Evolutionary conservation across 2,329 filamentous ascomycete genomes (phyloP).

Genomic region (Cladophialophora yegresii): DNA sequence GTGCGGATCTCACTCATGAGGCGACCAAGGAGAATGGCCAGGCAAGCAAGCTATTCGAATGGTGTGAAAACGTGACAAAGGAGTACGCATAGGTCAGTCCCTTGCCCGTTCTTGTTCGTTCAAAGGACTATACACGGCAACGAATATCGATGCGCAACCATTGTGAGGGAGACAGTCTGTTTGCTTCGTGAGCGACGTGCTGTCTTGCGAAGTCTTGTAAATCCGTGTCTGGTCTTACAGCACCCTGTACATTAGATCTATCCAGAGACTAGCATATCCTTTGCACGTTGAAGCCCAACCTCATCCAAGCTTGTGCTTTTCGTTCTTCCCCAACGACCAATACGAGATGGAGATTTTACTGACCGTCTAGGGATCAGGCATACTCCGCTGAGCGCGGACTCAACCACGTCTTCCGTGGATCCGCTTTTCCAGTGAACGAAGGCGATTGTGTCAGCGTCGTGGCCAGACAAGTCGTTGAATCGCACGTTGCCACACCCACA

Average conservation of each 20-base stretch:
- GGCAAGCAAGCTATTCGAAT: slow-evolving; percentile 26
- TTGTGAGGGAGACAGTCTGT: background rate
- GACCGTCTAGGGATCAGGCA: background rate
- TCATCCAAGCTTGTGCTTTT: background rate
- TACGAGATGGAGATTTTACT: background rate
- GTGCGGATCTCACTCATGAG: slow-evolving; percentile 18
- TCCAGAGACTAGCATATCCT: background rate
- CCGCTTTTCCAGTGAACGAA: too few relatives aligned
- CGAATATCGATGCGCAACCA: background rate
- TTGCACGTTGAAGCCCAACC: background rate
- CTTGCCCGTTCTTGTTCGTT: background rate
- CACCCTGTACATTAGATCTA: background rate
- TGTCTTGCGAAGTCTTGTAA: background rate
- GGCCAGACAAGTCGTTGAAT: background rate
- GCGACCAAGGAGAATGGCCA: slow-evolving; percentile 19
- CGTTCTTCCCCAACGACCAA: too few relatives aligned
- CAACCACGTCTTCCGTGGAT: background rate
- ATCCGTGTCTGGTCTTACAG: background rate
- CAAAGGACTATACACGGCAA: background rate
- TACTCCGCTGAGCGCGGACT: background rate
- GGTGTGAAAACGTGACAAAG: slow-evolving; percentile 29
- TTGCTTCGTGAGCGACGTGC: background rate
- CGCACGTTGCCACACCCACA: background rate
- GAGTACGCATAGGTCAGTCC: slow-evolving; percentile 19
- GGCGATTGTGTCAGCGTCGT: background rate